Conservation (phyloP, 2,329 filamentous ascomycete species). For the Talaromyces sp. region DNA sequence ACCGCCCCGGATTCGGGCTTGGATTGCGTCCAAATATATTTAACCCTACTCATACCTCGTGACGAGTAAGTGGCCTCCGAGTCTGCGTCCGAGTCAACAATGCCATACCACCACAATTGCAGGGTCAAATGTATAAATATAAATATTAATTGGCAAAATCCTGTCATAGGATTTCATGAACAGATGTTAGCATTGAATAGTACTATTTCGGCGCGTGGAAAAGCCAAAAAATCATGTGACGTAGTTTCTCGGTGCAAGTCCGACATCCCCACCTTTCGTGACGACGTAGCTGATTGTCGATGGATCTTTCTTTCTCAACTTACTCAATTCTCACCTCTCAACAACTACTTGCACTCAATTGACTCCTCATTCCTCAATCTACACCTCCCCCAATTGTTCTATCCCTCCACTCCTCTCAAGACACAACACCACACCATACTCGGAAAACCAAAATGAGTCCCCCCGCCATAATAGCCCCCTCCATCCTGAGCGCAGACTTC, state of each 20-base stretch:
- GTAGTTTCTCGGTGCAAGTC: background rate
- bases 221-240: background rate
- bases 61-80: background rate
- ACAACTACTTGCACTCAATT: too few relatives aligned
- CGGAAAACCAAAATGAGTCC: conserved; percentile 68
- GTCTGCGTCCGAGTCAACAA: background rate
- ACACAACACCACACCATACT: background rate
- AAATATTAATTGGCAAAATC: background rate
- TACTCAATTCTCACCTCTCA: background rate
- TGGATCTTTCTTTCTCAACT: background rate
- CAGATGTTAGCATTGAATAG: too few relatives aligned
- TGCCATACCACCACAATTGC: background rate
- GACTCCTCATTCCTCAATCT: background rate
- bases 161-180: background rate
- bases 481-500: conserved; percentile 98
- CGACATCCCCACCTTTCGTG: background rate
- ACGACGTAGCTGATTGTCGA: background rate
- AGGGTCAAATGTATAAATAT: background rate
- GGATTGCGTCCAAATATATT: background rate
- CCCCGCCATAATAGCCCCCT: conserved; percentile 90
- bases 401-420: too few relatives aligned
- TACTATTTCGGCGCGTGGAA: background rate
- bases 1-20: background rate
- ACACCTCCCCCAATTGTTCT: too few relatives aligned
- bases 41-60: background rate